phyloP scores from a whole-genome alignment of 2,329 filamentous ascomycete genomes.

The Penicillium brasilianum region DNA sequence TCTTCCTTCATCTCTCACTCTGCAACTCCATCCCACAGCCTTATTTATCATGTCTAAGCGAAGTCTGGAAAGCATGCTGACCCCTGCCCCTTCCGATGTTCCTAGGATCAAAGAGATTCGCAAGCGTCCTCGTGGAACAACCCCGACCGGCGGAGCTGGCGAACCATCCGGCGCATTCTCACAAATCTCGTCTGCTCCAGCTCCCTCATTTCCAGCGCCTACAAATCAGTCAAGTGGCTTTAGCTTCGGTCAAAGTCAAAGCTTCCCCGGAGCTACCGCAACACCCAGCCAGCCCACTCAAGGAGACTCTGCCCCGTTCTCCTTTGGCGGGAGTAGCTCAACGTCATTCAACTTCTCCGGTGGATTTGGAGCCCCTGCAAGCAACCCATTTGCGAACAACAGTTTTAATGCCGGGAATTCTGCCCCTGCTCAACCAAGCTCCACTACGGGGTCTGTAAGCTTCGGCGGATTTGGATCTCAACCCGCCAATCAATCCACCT shows the following conservation, averaged over 20 bases:
- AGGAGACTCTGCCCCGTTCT: conserved; percentile 23
- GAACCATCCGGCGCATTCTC: conserved; percentile 18
- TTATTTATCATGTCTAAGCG: conserved; percentile 3
- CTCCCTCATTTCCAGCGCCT: conserved; percentile 13
- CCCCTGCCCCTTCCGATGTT: neutral
- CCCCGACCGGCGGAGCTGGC: conserved; percentile 21
- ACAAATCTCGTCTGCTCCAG: conserved; percentile 18
- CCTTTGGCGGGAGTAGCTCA: conserved; percentile 23
- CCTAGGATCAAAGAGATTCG: conserved; percentile 39
- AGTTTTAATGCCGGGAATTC: conserved; percentile 18
- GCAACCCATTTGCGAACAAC: conserved; percentile 27
- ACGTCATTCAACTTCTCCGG: conserved; percentile 25
- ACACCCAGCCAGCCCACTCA: conserved; percentile 19
- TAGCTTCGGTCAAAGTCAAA: conserved; percentile 31
- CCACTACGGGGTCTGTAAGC: conserved; percentile 8
- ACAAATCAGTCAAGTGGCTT: conserved; percentile 23
- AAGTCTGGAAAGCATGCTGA: neutral
- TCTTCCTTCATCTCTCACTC: neutral
- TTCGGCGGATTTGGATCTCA: conserved; percentile 22
- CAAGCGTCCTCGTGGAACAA: conserved; percentile 24
- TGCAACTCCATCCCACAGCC: neutral
- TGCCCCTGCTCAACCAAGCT: conserved; percentile 12
- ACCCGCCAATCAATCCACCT: conserved; percentile 16
- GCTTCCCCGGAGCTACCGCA: conserved; percentile 29
- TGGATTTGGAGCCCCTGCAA: conserved; percentile 19